Conservation (phyloP, 805 yeast species). For the Candida maesae region DNA sequence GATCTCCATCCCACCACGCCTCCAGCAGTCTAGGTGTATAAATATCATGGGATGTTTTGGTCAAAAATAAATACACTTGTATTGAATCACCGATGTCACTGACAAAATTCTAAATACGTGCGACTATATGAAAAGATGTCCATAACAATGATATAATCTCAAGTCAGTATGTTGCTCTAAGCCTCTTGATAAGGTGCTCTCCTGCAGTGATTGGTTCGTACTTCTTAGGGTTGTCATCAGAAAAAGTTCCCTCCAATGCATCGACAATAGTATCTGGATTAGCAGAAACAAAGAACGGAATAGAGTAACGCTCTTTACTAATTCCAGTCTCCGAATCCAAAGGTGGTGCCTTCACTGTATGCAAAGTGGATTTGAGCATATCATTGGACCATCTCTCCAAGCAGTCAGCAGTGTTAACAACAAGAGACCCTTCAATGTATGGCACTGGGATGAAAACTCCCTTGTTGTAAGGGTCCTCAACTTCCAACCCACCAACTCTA, state of each 20-base stretch:
- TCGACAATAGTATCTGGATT: conserved; percentile 12
- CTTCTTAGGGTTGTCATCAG: conserved; percentile 21
- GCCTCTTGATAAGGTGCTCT: conserved; percentile 18
- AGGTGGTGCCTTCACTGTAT: conserved; percentile 9
- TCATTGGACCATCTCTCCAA: conserved; percentile 5
- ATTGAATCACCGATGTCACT: no score
- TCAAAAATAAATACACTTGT: no score
- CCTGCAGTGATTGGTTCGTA: conserved; percentile 22
- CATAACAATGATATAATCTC: no score
- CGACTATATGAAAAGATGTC: no score
- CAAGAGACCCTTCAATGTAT: background rate
- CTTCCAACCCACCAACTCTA: conserved; percentile 10
- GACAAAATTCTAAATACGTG: no score
- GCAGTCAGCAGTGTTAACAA: conserved; percentile 2
- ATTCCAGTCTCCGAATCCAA: conserved; percentile 8
- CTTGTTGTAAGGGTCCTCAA: conserved; percentile 3
- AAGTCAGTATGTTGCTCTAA: conserved; percentile 16
- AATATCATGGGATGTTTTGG: no score
- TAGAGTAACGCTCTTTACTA: conserved; percentile 7
- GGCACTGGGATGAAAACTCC: conserved; percentile 1
- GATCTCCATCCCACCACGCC: no score
- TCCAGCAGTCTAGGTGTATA: no score
- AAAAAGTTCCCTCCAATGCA: conserved; percentile 19
- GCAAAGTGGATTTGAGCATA: conserved; percentile 2
- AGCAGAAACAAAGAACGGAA: conserved; percentile 4